A percentile compares a stretch with the other conserved stretches of the same genome.
Conservation (phyloP, 2,329 filamentous ascomycete genomes). For the Parascedosporium putredinis region DNA sequence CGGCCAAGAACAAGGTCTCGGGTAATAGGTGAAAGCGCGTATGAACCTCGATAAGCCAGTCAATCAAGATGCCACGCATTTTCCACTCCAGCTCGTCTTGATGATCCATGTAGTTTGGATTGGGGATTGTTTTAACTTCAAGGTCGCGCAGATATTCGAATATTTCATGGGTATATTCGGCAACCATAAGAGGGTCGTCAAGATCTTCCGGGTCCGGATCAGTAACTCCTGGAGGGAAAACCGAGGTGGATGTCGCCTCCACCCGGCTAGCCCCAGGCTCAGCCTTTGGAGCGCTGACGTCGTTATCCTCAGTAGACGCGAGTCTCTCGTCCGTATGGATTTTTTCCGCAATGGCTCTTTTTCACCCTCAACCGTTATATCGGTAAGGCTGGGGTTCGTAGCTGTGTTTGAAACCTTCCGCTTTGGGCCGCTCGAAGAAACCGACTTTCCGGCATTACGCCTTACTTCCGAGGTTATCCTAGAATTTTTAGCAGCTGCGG, state of each 20-base stretch:
- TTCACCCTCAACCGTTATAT: conserved; percentile 5
- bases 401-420: conserved; percentile 48
- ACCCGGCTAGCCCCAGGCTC: conserved; percentile 16
- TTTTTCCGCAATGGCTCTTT: conserved; percentile 58
- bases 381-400: conserved; percentile 21
- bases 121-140: conserved; percentile 69
- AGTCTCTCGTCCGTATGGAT: conserved; percentile 40
- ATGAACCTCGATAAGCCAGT: conserved; percentile 98
- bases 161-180: conserved; percentile 93
- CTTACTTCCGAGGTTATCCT: conserved; percentile 52
- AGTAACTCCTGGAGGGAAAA: conserved; percentile 29
- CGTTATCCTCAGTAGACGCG: conserved; percentile 17
- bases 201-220: conserved; percentile 79
- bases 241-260: conserved; percentile 16
- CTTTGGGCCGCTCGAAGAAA: conserved; percentile 54
- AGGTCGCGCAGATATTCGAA: conserved; percentile 90
- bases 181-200: conserved; percentile 94
- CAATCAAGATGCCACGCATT: conserved; percentile 91
- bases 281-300: conserved; percentile 19
- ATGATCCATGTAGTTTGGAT: conserved; percentile 89
- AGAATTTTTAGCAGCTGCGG: conserved; percentile 53
- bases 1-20: conserved; percentile 89
- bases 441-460: conserved; percentile 67
- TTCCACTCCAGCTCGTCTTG: conserved; percentile 97
- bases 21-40: conserved; percentile 91